These are phyloP conservation scores for Dianthus caryophyllus DNA, from an alignment of 148 eudicot genomes.

Conservation along the genomic window DNA sequence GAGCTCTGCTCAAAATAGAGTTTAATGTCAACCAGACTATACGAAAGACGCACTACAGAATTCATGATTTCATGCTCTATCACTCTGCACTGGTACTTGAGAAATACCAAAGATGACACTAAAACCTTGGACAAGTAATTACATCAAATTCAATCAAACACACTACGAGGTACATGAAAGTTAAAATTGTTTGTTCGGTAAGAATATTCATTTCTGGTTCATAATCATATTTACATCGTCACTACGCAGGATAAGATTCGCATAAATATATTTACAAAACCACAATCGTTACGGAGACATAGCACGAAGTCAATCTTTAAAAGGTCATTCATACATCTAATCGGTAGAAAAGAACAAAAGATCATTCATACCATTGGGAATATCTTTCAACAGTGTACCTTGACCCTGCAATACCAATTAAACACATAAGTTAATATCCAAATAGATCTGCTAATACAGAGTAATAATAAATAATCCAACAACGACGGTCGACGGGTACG, in stretches of 20 bases:
- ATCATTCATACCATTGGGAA: constrained; percentile 78
- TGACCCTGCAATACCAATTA: constrained; percentile 65
- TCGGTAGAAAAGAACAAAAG: background rate
- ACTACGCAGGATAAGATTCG: background rate
- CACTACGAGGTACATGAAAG: background rate
- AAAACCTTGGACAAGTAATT: background rate
- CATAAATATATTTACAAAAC: background rate
- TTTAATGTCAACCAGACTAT: background rate
- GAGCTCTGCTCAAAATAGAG: background rate
- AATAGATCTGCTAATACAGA: background rate
- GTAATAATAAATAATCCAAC: too few relatives aligned
- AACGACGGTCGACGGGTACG: too few relatives aligned
- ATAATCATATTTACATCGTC: background rate
- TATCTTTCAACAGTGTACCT: constrained; percentile 82
- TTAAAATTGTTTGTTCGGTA: too few relatives aligned
- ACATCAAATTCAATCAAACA: background rate
- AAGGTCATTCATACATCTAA: background rate
- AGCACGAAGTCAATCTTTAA: background rate
- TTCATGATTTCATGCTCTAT: too few relatives aligned
- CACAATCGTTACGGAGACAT: background rate
- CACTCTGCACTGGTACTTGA: too few relatives aligned
- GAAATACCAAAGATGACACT: background rate
- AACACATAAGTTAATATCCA: constrained; percentile 11
- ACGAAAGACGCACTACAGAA: background rate
- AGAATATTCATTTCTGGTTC: background rate